Percentiles rank a stretch among this genome's conserved stretches.
Evolutionary conservation across 352 stramenopile species (phyloP).

Genomic region (Globisporangium lucens): DNA sequence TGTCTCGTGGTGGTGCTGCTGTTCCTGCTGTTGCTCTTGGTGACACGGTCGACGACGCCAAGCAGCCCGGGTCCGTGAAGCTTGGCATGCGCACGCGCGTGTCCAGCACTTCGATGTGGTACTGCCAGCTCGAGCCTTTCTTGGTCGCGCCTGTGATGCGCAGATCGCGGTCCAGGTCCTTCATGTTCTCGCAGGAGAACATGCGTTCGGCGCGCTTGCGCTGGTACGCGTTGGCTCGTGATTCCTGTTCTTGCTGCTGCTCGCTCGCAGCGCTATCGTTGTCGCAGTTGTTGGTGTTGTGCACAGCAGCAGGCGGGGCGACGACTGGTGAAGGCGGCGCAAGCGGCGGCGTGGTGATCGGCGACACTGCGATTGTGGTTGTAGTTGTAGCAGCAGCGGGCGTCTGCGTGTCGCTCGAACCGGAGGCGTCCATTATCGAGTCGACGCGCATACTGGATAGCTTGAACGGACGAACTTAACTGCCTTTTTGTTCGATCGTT

Average conservation of each 20-base stretch:
- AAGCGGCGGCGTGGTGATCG: constrained; percentile 1
- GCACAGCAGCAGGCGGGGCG: not conserved
- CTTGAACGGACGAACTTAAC: not conserved
- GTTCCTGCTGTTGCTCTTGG: constrained; percentile 8
- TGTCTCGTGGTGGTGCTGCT: not conserved
- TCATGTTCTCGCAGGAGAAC: constrained; percentile 24
- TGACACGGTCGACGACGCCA: constrained; percentile 14
- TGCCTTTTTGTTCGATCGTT: not conserved
- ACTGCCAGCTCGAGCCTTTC: constrained; percentile 62
- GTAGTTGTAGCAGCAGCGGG: not conserved
- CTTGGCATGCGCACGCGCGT: constrained; percentile 34
- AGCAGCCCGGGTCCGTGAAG: constrained; percentile 18
- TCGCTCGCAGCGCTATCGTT: not conserved
- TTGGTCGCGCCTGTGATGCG: constrained; percentile 74
- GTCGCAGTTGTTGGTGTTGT: not conserved
- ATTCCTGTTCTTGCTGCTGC: not conserved
- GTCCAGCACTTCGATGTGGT: constrained; percentile 80
- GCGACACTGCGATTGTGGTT: constrained; percentile 6
- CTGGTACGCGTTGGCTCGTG: constrained; percentile 10
- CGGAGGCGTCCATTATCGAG: not conserved
- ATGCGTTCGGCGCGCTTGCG: constrained; percentile 20
- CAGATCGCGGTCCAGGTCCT: constrained; percentile 47
- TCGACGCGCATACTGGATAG: constrained; percentile 1
- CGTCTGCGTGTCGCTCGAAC: not conserved
- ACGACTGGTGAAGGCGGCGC: not conserved